phyloP scores from a whole-genome alignment of 2,329 filamentous ascomycete species.

The Fusarium tricinctum region DNA sequence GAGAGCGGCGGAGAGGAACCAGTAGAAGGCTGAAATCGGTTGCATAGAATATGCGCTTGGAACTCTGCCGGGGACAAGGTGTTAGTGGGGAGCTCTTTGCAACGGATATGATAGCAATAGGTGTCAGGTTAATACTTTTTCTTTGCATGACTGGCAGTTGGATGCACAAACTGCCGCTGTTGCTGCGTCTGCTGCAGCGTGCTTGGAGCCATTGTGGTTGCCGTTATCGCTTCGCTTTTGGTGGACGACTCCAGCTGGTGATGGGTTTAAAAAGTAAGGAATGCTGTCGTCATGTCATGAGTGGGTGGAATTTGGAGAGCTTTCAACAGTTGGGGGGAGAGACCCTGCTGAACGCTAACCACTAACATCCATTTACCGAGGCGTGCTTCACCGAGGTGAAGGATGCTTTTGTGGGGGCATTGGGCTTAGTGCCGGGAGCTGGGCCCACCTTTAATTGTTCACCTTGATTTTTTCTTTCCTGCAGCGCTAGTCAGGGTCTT shows the following conservation, averaged over 20 bases:
- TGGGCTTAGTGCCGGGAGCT: conserved; percentile 30
- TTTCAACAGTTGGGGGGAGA: conserved; percentile 50
- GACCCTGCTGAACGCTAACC: conserved; percentile 12
- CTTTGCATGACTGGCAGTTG: conserved; percentile 64
- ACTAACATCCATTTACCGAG: conserved; percentile 27
- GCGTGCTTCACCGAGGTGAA: conserved; percentile 43
- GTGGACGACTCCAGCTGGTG: conserved; percentile 28
- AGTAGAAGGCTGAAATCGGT: conserved; percentile 82
- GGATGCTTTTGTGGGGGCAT: conserved; percentile 25
- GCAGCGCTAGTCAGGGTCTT: conserved; percentile 31
- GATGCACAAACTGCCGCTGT: conserved; percentile 61
- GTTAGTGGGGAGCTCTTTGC: conserved; percentile 24
- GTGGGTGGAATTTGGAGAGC: conserved; percentile 45
- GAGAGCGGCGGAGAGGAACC: conserved; percentile 80
- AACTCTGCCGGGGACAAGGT: conserved; percentile 34
- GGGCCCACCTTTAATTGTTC: conserved; percentile 46
- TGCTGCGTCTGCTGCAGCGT: conserved; percentile 48
- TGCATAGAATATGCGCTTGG: conserved; percentile 74
- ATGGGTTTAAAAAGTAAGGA: conserved; percentile 41
- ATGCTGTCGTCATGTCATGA: conserved; percentile 47
- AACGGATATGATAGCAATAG: not conserved
- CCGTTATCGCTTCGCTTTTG: not conserved
- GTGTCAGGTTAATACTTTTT: conserved; percentile 59
- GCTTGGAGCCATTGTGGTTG: conserved; percentile 59
- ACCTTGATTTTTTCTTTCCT: conserved; percentile 53